Evolutionary conservation across 202 grass and related monocot genomes (phyloP), one percentile per base, ranked within the genome.

Genomic region (Panicum hallii): DNA sequence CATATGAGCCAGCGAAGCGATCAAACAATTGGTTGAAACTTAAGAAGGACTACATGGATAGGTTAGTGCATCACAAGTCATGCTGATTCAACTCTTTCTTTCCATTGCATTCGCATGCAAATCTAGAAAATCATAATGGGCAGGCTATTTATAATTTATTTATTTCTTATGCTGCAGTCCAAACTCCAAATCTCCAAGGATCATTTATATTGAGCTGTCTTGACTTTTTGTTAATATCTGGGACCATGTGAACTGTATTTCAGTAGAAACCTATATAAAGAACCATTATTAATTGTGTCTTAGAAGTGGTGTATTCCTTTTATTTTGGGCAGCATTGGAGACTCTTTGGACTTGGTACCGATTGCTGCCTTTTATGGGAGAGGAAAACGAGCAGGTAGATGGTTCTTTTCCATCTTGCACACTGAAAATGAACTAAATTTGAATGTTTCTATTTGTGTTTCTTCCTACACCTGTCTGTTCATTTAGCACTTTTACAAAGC

Each of bases 31-130:
- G 96, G 96, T 90, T 99, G 84, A 99, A 99, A 85, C 89, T 99
- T 78, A 99, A 99, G 84, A 99, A 99, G 90, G 96, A 99, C 36
- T 99, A 99, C 80, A 99, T 99, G 93, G 96, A 99, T 69, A 99
- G 96, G 96, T 99, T 78, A 83, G 85, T 52, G 57, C 72, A 73
- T 89, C 67, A 49, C 52, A 89, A 61, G 77, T 56, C 34, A 40
- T 83, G 62, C 41, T 67, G 58, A 19, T 62, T 69, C 69, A 22
- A 74, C 4, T 65, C 64, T 5, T 48, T 34, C 49, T 71, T 79
- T 74, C 42, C 52, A 16, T 61, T 63, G 52, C 52, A 69, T 60
- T 32, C 50, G 42, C 79, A 63, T 68, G 55, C 36, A 78, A 46
- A 79, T 74, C 20, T 58, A 30, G 17, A 46, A 60, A 74, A 74